phyloP scores from a whole-genome alignment of 345 rosid species.

The Cardamine resedifolia region DNA sequence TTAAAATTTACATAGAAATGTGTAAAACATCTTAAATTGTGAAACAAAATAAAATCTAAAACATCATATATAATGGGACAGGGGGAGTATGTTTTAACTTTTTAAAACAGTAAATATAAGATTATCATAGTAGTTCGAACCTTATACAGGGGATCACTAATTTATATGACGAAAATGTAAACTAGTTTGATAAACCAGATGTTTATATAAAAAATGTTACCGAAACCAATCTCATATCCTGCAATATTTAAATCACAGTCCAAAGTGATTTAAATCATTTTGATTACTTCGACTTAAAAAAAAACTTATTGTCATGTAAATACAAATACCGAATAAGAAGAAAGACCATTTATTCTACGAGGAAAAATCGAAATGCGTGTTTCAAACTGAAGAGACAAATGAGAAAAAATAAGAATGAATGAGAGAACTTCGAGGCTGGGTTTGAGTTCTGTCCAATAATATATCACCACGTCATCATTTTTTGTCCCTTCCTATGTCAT shows the following conservation, averaged over 20 bases:
- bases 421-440: slow-evolving; percentile 33
- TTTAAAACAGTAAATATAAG: too few species aligned
- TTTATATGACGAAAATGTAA: not conserved
- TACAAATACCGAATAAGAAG: not conserved
- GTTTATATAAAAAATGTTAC: not conserved
- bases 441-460: slow-evolving; percentile 13
- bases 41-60: too few species aligned
- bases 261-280: not conserved
- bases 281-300: not conserved
- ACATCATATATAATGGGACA: too few species aligned
- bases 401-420: not conserved
- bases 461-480: slow-evolving; percentile 15
- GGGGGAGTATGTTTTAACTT: too few species aligned
- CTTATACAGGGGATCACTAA: too few species aligned
- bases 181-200: not conserved
- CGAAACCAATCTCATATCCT: not conserved
- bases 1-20: too few species aligned
- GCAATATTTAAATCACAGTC: not conserved
- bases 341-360: not conserved
- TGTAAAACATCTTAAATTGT: too few species aligned
- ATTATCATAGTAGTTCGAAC: too few species aligned
- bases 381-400: not conserved
- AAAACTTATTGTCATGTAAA: not conserved
- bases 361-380: not conserved
- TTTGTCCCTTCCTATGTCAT: slow-evolving; percentile 13